Conservation (phyloP, 192 early-diverging fungal species). For the Gaertneriomyces semiglobifer region DNA sequence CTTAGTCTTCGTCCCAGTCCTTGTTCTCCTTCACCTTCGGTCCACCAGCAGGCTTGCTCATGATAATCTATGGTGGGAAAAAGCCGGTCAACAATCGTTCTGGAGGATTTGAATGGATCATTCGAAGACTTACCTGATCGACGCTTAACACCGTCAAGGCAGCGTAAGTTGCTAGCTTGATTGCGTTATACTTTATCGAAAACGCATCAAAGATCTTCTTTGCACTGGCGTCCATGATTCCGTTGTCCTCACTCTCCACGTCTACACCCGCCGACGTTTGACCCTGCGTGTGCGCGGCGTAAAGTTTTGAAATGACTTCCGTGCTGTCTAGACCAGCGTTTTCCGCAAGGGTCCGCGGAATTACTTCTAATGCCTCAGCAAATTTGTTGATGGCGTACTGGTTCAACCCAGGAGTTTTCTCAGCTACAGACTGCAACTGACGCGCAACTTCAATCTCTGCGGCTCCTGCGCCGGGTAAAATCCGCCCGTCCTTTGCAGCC, state of each 20-base stretch:
- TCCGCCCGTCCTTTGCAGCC: constrained; percentile 74
- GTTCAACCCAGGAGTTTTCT: constrained; percentile 89
- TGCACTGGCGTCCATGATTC: constrained; percentile 71
- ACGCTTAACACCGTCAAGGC: constrained; percentile 92
- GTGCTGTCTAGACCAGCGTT: constrained; percentile 91
- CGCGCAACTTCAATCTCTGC: constrained; percentile 89
- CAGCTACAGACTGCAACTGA: constrained; percentile 70
- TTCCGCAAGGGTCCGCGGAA: constrained; percentile 90
- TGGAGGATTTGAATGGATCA: not conserved
- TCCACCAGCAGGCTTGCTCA: constrained; percentile 96
- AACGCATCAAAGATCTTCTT: constrained; percentile 77
- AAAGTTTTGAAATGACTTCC: constrained; percentile 85
- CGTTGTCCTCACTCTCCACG: constrained; percentile 70
- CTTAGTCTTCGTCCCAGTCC: constrained; percentile 85
- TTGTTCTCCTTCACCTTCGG: constrained; percentile 79
- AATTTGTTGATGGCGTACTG: constrained; percentile 96
- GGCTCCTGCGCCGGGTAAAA: constrained; percentile 92
- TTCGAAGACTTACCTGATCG: constrained; percentile 69
- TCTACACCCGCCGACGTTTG: constrained; percentile 72
- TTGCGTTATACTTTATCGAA: constrained; percentile 80
- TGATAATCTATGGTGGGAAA: constrained; percentile 71
- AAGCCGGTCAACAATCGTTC: constrained; percentile 4
- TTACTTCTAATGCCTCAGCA: constrained; percentile 90
- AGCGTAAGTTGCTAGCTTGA: constrained; percentile 86
- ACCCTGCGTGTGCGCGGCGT: constrained; percentile 80